Conservation (phyloP, 106 monocot genomes). For the Amphibolis antarctica region DNA sequence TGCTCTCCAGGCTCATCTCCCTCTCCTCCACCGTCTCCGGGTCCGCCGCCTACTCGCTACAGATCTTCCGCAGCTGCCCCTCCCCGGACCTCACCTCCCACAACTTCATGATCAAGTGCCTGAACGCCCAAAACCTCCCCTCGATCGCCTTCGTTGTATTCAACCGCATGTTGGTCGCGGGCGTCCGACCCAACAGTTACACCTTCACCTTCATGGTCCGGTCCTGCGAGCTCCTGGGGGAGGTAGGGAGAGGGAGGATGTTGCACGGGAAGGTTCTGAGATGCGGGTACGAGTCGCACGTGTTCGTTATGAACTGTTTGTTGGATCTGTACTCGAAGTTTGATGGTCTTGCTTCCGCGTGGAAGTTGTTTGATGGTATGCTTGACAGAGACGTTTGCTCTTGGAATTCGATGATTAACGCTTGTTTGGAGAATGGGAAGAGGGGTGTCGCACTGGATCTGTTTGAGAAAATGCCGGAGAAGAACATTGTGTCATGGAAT, state of each 20-base stretch:
- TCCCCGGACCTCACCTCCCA: conserved; percentile 19
- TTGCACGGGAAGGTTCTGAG: conserved; percentile 33
- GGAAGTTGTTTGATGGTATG: conserved; percentile 45
- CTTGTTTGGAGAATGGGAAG: conserved; percentile 3
- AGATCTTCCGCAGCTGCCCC: neutral
- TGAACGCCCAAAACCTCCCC: neutral
- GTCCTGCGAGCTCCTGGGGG: conserved; percentile 13
- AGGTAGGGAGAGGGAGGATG: conserved; percentile 1
- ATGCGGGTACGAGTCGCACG: conserved; percentile 19
- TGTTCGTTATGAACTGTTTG: conserved; percentile 38
- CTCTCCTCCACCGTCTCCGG: conserved; percentile 12
- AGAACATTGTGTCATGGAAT: conserved; percentile 22
- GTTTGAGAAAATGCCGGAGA: conserved; percentile 23
- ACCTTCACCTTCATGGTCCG: conserved; percentile 45
- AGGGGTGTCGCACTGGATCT: neutral
- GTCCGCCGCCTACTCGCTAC: conserved; percentile 6
- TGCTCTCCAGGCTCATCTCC: conserved; percentile 30
- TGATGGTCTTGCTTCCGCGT: conserved; percentile 11
- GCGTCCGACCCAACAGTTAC: conserved; percentile 29
- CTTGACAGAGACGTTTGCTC: conserved; percentile 31
- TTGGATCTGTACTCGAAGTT: conserved; percentile 27
- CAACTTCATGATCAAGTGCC: conserved; percentile 36
- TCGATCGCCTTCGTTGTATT: conserved; percentile 3
- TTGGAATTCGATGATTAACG: conserved; percentile 38
- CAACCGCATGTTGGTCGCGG: conserved; percentile 6